phyloP scores from a whole-genome alignment of 2,329 filamentous ascomycete species.

The Penicillium vulpinum region DNA sequence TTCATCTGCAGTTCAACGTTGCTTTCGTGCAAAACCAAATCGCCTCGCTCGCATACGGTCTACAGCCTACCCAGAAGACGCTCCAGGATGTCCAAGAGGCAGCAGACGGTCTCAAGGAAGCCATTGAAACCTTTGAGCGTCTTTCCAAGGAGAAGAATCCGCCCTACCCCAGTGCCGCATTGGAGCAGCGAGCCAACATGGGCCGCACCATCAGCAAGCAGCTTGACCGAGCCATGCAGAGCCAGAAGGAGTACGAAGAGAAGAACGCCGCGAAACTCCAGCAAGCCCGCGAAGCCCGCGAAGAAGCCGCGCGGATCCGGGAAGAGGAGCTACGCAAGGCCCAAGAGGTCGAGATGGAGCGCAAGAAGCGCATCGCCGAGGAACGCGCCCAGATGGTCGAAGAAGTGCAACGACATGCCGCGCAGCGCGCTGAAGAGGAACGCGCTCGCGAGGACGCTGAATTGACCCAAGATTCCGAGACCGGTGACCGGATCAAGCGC shows the following conservation, averaged over 20 bases:
- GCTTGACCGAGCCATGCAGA: slow-evolving; percentile 78
- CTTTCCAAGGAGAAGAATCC: slow-evolving; percentile 65
- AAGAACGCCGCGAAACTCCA: slow-evolving; percentile 87
- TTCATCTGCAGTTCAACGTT: slow-evolving; percentile 95
- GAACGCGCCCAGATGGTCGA: slow-evolving; percentile 81
- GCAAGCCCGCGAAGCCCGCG: slow-evolving; percentile 74
- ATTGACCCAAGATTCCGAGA: slow-evolving; percentile 77
- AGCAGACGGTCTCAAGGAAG: slow-evolving; percentile 75
- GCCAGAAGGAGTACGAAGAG: slow-evolving; percentile 87
- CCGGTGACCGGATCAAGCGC: slow-evolving; percentile 75
- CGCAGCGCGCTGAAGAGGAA: slow-evolving; percentile 71
- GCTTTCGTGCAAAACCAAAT: slow-evolving; percentile 97
- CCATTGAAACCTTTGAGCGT: slow-evolving; percentile 68
- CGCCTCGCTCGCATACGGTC: slow-evolving; percentile 72
- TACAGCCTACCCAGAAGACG: slow-evolving; percentile 74
- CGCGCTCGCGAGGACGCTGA: slow-evolving; percentile 69
- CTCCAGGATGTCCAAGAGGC: slow-evolving; percentile 79
- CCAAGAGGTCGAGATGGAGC: slow-evolving; percentile 69
- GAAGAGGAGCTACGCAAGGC: slow-evolving; percentile 73
- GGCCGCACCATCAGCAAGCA: slow-evolving; percentile 92
- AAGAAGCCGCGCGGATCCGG: slow-evolving; percentile 74
- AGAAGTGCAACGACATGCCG: slow-evolving; percentile 70
- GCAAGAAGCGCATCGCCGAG: slow-evolving; percentile 77
- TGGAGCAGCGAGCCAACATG: slow-evolving; percentile 97
- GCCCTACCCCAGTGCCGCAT: slow-evolving; percentile 84